Base-by-base conservation (phyloP, 2,329 filamentous ascomycete species). In the Alternaria alternata region DNA sequence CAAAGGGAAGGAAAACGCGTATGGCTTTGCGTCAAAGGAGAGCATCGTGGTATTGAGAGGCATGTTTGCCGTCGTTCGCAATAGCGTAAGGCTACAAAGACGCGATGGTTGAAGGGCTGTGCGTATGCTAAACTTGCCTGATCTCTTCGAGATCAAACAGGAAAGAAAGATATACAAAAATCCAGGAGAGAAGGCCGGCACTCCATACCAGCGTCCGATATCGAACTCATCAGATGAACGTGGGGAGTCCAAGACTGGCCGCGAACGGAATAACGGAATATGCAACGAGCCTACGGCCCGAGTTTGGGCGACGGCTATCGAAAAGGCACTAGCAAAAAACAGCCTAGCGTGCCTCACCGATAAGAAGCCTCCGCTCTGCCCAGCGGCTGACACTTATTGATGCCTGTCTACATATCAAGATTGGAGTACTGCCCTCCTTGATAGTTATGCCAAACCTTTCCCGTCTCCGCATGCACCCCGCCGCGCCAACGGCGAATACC, bases 1-100 rank as follows among this genome's bases (percentile, higher is more conserved):
- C 24, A 78, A 73, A 18, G 79, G 77, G 59, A 86, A 86, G 4
- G 73, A 76, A 68, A 82, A 86, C 3, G 78, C 72, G 69, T 86
- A 86, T 12, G 84, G 84, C 60, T 74, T 75, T 34, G 74, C 75
- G 24, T 77, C 71, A 28, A 77, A 70, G 4, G 72, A 73, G 14
- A 73, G 58, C 22, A 65, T 49, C 8, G 48, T 41, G 14, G 43
- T 14, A 39, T 38, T 42, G 9, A 34, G 5, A 3, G 22, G 47
- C 24, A 46, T 39, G 20, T 51, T 58, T 8, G 66, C 38, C 58
- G 54, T 63, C 39, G 57, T 62, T 42, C 65, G 38, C 16, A n/a
- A 36, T 36, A 14, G 11, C 18, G 32, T 30, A 12, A 7, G 32
- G 32, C 14, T 16, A 36, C 5, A 36, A 36, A 14, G 12, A 36